phyloP scores from a whole-genome alignment of 2,329 filamentous ascomycete species.

The Rosellinia necatrix region DNA sequence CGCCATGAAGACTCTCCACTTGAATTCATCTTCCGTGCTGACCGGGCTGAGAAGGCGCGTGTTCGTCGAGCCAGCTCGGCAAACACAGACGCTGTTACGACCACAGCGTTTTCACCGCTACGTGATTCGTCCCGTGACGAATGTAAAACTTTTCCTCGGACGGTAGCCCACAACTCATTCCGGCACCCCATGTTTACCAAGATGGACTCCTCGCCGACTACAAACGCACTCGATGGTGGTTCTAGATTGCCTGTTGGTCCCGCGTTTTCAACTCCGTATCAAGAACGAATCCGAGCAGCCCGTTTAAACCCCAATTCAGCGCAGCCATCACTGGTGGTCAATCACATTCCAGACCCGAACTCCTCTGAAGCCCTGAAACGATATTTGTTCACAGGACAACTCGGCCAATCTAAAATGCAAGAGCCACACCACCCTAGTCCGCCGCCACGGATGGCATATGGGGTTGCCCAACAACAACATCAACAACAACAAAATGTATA shows the following conservation, averaged over 20 bases:
- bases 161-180: constrained; percentile 41
- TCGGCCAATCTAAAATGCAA: constrained; percentile 17
- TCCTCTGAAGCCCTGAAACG: constrained; percentile 60
- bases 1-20: constrained; percentile 71
- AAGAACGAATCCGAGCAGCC: constrained; percentile 64
- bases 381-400: constrained; percentile 55
- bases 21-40: constrained; percentile 88
- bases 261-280: constrained; percentile 70
- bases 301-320: constrained; percentile 41
- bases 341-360: constrained; percentile 34
- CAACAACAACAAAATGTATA: constrained; percentile 15
- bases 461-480: constrained; percentile 24
- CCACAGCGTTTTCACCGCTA: constrained; percentile 58
- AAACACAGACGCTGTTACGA: constrained; percentile 45
- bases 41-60: constrained; percentile 75
- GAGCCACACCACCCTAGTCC: constrained; percentile 13
- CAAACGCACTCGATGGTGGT: constrained; percentile 69
- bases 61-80: constrained; percentile 58
- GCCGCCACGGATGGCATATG: constrained; percentile 11
- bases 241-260: constrained; percentile 62
- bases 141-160: constrained; percentile 39
- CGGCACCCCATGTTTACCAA: constrained; percentile 42
- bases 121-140: constrained; percentile 46
- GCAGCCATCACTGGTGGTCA: constrained; percentile 28
- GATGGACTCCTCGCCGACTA: constrained; percentile 56